phyloP scores from a whole-genome alignment of 179 eudicot species.

The Spinacia oleracea region DNA sequence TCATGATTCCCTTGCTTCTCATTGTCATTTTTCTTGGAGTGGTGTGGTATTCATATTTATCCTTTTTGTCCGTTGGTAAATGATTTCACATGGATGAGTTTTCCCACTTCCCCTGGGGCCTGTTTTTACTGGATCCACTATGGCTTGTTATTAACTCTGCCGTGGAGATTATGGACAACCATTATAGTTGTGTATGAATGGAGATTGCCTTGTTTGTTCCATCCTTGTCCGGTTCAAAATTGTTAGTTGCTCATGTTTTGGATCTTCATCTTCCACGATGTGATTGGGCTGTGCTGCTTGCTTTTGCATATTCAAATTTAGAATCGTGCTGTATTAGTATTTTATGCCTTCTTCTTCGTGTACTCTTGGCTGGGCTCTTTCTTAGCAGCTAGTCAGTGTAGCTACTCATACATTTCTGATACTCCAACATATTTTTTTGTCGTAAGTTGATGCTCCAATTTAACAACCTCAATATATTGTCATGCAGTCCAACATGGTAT shows the following conservation, averaged over 20 bases:
- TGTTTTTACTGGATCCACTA: not conserved
- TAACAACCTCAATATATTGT: not conserved
- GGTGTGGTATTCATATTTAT: not conserved
- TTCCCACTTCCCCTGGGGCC: not conserved
- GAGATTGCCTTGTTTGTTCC: not conserved
- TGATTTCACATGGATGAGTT: not conserved
- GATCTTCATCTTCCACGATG: not conserved
- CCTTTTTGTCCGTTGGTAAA: not conserved
- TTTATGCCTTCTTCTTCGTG: not conserved
- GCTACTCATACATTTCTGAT: not conserved
- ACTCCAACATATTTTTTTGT: not conserved
- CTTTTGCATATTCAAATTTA: not conserved
- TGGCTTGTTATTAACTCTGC: not conserved
- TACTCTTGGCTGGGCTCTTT: not conserved
- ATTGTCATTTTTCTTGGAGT: not conserved
- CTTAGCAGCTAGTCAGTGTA: conserved; percentile 4
- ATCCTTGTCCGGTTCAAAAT: not conserved
- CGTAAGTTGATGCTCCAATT: not conserved
- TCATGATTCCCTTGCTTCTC: not conserved
- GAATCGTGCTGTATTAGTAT: not conserved
- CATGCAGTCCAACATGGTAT: conserved; percentile 81
- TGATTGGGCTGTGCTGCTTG: not conserved
- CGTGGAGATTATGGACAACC: not conserved
- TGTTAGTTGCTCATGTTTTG: not conserved
- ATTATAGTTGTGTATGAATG: not conserved